Conservation (phyloP, 2,329 filamentous ascomycete species). For the Raffaelea ambrosiae region DNA sequence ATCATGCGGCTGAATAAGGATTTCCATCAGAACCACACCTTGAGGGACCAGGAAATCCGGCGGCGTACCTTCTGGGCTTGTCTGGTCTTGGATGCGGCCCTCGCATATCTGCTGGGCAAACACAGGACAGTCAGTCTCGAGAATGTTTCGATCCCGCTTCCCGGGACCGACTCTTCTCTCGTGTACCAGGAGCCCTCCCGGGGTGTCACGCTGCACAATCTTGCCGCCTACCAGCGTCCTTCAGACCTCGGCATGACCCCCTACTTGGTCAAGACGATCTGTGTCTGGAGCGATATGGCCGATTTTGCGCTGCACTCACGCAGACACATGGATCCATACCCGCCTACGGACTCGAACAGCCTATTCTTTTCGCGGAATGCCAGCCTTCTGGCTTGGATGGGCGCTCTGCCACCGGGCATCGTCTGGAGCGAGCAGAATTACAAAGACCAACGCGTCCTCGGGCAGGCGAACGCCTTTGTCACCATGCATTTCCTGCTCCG, state of each 20-base stretch:
- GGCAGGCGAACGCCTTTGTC: constrained; percentile 12
- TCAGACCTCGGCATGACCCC: constrained; percentile 13
- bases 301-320: constrained; percentile 9
- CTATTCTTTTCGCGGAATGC: constrained; percentile 4
- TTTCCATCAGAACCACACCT: constrained; percentile 15
- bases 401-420: constrained; percentile 9
- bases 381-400: constrained; percentile 9
- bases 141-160: constrained; percentile 9
- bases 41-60: constrained; percentile 12
- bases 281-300: constrained; percentile 11
- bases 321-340: constrained; percentile 6
- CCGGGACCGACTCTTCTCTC: constrained; percentile 10
- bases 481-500: constrained; percentile 16
- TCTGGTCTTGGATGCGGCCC: constrained; percentile 3
- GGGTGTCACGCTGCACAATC: constrained; percentile 8
- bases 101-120: constrained; percentile 11
- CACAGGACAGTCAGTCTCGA: constrained; percentile 6
- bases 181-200: constrained; percentile 11
- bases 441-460: constrained; percentile 10
- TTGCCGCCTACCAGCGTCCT: constrained; percentile 7
- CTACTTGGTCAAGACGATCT: constrained; percentile 13
- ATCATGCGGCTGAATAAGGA: constrained; percentile 18
- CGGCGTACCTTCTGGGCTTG: constrained; percentile 11
- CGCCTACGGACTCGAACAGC: constrained; percentile 10
- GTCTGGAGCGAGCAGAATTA: constrained; percentile 12